Conservation (phyloP, 345 rosid species). For the Dipteronia dyeriana region DNA sequence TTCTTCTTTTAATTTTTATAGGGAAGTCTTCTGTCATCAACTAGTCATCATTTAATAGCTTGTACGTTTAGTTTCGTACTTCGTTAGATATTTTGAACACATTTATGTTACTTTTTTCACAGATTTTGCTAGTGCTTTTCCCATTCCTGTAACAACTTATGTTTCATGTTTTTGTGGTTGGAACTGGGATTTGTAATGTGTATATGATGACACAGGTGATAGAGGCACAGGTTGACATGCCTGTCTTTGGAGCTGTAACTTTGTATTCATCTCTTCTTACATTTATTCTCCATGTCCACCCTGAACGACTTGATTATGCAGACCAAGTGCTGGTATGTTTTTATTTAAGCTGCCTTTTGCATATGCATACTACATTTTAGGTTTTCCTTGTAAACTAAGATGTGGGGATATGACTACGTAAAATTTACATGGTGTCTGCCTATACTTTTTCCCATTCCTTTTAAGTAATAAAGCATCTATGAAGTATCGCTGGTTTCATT, state of each 20-base stretch:
- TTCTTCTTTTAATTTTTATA: not conserved
- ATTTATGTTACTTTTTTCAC: not conserved
- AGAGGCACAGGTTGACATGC: constrained; percentile 96
- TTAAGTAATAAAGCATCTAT: not conserved
- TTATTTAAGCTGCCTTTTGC: constrained; percentile 14
- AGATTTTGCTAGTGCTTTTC: not conserved
- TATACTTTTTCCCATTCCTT: not conserved
- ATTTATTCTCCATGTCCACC: constrained; percentile 97
- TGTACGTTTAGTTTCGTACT: not conserved
- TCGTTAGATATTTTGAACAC: not conserved
- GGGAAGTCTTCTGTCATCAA: not conserved
- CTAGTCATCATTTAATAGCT: not conserved
- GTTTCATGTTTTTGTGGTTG: not conserved
- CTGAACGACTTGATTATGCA: constrained; percentile 97
- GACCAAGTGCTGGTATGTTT: constrained; percentile 94
- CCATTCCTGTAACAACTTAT: not conserved
- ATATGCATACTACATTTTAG: constrained; percentile 7
- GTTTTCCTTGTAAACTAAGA: constrained; percentile 3
- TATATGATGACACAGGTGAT: constrained; percentile 64
- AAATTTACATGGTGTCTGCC: constrained; percentile 1
- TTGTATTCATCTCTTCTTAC: constrained; percentile 96
- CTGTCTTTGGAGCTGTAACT: constrained; percentile 86
- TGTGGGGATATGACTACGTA: not conserved
- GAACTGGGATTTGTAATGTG: constrained; percentile 9
- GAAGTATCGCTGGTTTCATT: not conserved